Conservation (phyloP, 192 early-diverging fungal genomes). For the Cladochytrium replicatum region DNA sequence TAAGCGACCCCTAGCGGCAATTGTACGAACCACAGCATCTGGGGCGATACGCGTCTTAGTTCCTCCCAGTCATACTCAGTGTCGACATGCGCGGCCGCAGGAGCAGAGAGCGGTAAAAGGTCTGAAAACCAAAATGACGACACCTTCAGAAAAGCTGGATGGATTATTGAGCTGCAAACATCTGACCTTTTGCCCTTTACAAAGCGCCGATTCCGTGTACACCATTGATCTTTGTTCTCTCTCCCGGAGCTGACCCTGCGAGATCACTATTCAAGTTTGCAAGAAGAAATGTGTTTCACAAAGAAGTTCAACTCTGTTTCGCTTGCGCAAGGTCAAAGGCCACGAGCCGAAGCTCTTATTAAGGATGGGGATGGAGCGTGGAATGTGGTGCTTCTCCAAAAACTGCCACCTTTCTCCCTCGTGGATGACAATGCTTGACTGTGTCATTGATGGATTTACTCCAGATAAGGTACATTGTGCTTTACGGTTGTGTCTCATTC, state of each 20-base stretch:
- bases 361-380: conserved; percentile 49
- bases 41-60: too few species aligned
- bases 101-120: too few species aligned
- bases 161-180: conserved; percentile 49
- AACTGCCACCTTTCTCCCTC: conserved; percentile 50
- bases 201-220: conserved; percentile 43
- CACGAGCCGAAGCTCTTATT: conserved; percentile 44
- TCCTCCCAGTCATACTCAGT: too few species aligned
- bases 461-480: conserved; percentile 47
- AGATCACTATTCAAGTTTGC: conserved; percentile 48
- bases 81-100: too few species aligned
- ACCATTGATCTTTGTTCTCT: conserved; percentile 49
- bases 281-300: conserved; percentile 47
- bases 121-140: too few species aligned
- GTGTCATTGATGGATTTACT: conserved; percentile 45
- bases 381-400: conserved; percentile 46
- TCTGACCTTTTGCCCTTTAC: conserved; percentile 41
- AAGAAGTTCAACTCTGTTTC: conserved; percentile 46
- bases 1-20: too few species aligned
- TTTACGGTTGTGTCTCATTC: conserved; percentile 50
- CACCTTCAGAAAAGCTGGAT: too few species aligned
- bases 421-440: conserved; percentile 49
- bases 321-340: conserved; percentile 49
- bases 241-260: conserved; percentile 49
- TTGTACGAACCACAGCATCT: too few species aligned